Evolutionary conservation across 495 filamentous ascomycete species (phyloP).

Genomic region (Aspergillus ellipticus): DNA sequence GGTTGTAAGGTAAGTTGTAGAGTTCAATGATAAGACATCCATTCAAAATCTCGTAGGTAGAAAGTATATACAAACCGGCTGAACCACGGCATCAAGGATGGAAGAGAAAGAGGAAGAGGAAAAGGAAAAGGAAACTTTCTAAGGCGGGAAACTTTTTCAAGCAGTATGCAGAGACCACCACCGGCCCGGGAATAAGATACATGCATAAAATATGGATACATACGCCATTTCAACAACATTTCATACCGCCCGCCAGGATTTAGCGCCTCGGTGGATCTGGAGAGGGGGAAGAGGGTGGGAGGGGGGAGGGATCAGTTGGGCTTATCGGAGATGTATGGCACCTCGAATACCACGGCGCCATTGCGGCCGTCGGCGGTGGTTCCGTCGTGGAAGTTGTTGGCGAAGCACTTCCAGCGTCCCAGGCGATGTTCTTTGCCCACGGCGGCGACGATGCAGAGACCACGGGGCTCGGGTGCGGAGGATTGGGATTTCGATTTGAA

Average conservation of each 20-base stretch:
- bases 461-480: constrained; percentile 45
- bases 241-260: constrained; percentile 2
- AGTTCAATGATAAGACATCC: not conserved
- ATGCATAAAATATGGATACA: constrained; percentile 7
- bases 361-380: constrained; percentile 62
- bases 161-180: constrained; percentile 15
- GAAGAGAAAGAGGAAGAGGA: not conserved
- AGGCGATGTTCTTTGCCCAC: constrained; percentile 82
- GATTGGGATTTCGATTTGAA: constrained; percentile 52
- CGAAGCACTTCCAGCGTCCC: constrained; percentile 64
- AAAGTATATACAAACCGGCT: constrained; percentile 4
- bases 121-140: not conserved
- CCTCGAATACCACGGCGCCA: constrained; percentile 75
- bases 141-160: constrained; percentile 1
- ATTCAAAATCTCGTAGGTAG: not conserved
- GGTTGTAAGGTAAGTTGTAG: too few relatives aligned
- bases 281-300: too few relatives aligned
- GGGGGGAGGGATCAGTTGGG: constrained; percentile 2
- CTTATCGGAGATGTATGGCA: constrained; percentile 46
- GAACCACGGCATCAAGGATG: not conserved
- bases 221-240: constrained; percentile 7
- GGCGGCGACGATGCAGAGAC: constrained; percentile 74
- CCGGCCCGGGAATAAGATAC: constrained; percentile 16
- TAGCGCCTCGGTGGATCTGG: not conserved
- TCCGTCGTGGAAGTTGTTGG: constrained; percentile 38